Conservation (phyloP, 805 yeast genomes). For the Starmera amethionina region DNA sequence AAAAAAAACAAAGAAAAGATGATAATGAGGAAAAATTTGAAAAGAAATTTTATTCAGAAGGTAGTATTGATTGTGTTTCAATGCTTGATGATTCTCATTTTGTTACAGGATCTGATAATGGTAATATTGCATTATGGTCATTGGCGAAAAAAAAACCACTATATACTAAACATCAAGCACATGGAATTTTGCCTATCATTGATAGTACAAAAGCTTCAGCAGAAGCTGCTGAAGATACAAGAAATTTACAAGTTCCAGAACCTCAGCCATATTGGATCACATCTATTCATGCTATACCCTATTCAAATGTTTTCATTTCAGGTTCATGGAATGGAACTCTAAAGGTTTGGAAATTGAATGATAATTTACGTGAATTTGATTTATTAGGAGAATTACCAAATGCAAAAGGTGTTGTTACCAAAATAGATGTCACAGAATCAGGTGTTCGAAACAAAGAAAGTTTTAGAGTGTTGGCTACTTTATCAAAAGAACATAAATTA, state of each 20-base stretch:
- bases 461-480: slow-evolving; percentile 50
- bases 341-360: slow-evolving; percentile 68
- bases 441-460: slow-evolving; percentile 44
- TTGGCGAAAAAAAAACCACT: slow-evolving; percentile 83
- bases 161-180: slow-evolving; percentile 58
- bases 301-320: slow-evolving; percentile 69
- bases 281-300: slow-evolving; percentile 72
- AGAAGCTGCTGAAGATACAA: slow-evolving; percentile 26
- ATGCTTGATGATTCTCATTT: slow-evolving; percentile 92
- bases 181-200: slow-evolving; percentile 53
- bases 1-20: slow-evolving; percentile 24
- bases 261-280: slow-evolving; percentile 83
- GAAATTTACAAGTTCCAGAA: slow-evolving; percentile 49
- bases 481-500: slow-evolving; percentile 77
- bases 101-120: slow-evolving; percentile 93
- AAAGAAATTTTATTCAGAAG: slow-evolving; percentile 53
- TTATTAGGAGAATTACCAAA: slow-evolving; percentile 44
- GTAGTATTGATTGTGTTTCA: slow-evolving; percentile 80
- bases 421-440: slow-evolving; percentile 44
- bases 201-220: slow-evolving; percentile 46
- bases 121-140: slow-evolving; percentile 85
- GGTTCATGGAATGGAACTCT: slow-evolving; percentile 85
- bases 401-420: slow-evolving; percentile 63
- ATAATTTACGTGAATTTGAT: slow-evolving; percentile 51
- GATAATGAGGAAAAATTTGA: slow-evolving; percentile 22